These are phyloP conservation scores for Paramyrothecium sp. DNA, from an alignment of 2,329 filamentous ascomycete genomes.

Conservation along the genomic window DNA sequence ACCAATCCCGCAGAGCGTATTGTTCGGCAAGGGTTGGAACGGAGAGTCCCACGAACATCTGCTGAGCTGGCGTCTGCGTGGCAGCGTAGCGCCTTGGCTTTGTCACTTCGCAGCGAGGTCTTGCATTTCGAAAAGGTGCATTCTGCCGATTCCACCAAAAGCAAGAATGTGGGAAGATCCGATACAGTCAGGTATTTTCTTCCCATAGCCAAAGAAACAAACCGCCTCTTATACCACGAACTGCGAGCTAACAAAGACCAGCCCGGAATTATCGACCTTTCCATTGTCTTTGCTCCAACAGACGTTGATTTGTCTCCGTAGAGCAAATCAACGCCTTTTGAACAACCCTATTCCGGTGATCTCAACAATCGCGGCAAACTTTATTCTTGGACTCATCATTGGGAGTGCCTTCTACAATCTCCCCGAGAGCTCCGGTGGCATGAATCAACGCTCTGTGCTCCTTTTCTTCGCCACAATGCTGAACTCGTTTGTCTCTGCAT, in stretches of 20 bases:
- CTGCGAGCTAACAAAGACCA: neutral
- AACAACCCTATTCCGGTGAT: neutral
- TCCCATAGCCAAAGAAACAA: no score
- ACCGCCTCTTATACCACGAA: neutral
- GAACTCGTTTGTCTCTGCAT: neutral
- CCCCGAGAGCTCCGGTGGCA: neutral
- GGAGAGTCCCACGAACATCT: slow-evolving; percentile 43
- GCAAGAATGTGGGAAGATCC: neutral
- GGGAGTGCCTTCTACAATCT: slow-evolving; percentile 1
- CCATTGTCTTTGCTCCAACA: neutral
- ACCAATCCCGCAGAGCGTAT: slow-evolving; percentile 64
- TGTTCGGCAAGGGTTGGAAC: slow-evolving; percentile 57
- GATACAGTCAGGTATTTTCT: neutral
- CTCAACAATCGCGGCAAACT: neutral
- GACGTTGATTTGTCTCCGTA: neutral
- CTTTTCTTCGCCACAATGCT: neutral
- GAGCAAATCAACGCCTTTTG: neutral
- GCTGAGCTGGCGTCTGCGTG: neutral
- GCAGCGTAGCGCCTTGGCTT: neutral
- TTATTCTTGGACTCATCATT: neutral
- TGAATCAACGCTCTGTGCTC: neutral
- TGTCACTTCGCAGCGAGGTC: neutral
- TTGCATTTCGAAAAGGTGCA: no score
- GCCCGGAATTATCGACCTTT: neutral
- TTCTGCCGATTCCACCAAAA: neutral